Conservation (phyloP, 495 filamentous ascomycete species). For the Pseudevernia furfuracea region DNA sequence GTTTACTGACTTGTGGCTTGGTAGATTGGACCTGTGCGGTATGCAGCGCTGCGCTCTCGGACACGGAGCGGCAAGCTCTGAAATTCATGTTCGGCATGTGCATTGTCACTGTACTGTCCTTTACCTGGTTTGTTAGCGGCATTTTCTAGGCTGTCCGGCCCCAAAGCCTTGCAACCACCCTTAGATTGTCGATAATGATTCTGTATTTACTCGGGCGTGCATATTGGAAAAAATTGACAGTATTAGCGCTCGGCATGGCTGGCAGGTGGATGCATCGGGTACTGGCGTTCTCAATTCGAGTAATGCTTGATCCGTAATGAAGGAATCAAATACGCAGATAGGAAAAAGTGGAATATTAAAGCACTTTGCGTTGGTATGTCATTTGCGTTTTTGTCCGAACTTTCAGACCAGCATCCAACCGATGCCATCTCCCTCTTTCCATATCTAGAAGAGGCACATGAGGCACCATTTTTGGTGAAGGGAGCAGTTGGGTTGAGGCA, state of each 20-base stretch:
- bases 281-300: not conserved
- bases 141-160: constrained; percentile 38
- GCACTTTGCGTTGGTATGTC: not conserved
- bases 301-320: not conserved
- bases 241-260: constrained; percentile 7
- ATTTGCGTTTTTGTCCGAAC: not conserved
- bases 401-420: not conserved
- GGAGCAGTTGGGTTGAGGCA: not conserved
- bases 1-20: constrained; percentile 6
- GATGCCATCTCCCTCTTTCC: not conserved
- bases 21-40: constrained; percentile 55
- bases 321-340: not conserved
- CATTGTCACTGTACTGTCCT: constrained; percentile 66
- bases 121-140: constrained; percentile 80
- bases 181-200: not conserved
- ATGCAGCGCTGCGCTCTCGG: constrained; percentile 62
- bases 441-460: not conserved
- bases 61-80: constrained; percentile 57
- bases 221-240: not conserved
- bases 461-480: not conserved
- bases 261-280: constrained; percentile 8
- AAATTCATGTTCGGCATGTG: constrained; percentile 70
- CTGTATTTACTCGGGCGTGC: constrained; percentile 6
- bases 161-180: not conserved
- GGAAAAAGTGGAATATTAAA: not conserved